Evolutionary conservation across 2,329 filamentous ascomycete genomes (phyloP), one percentile per base, ranked within the genome.

Genomic region (Scytalidium lignicola): DNA sequence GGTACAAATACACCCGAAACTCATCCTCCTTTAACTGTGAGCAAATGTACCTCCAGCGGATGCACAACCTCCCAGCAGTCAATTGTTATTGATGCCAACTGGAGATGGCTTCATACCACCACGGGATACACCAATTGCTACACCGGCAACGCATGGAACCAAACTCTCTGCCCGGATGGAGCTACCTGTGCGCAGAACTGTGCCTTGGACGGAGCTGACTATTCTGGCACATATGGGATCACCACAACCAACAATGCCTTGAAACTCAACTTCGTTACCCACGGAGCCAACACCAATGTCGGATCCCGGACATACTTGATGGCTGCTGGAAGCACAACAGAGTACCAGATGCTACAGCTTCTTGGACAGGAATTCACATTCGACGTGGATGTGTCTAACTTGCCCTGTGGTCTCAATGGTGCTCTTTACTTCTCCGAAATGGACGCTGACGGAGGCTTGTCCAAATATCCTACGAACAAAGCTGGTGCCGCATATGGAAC

Each of bases 331-430:
- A 60, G 57, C 42, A 46, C 80, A 39, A 73, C 72, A 53, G 78
- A 76, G 50, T 88, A 89, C 67, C 71, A 86, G 69, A 75, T 80
- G 65, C 80, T 88, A 68, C 74, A 81, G 54, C 73, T 87, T 52
- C 72, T 82, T 49, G 79, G 78, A 67, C 77, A 84, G 63, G 85
- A 89, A 66, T 83, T 89, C 69, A 83, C 82, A 49, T 87, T 88
- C 54, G 83, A 87, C 50, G 84, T 88, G 37, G 85, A 89, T 63
- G 79, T 86, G 40, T 86, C 83, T 40, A 77, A 78, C 58, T 71
- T 87, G 23, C 78, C 79, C 53, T 89, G 86, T 62, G 85, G 85
- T 55, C 69, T 89, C 51, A 88, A 90, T 68, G 85, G 85, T 49
- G 85, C 85, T 42, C 70, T 88, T 37, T 88, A 88, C 70, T 75